phyloP scores from a whole-genome alignment of 371 early-diverging fungal genomes.

The Mucor lusitanicus region DNA sequence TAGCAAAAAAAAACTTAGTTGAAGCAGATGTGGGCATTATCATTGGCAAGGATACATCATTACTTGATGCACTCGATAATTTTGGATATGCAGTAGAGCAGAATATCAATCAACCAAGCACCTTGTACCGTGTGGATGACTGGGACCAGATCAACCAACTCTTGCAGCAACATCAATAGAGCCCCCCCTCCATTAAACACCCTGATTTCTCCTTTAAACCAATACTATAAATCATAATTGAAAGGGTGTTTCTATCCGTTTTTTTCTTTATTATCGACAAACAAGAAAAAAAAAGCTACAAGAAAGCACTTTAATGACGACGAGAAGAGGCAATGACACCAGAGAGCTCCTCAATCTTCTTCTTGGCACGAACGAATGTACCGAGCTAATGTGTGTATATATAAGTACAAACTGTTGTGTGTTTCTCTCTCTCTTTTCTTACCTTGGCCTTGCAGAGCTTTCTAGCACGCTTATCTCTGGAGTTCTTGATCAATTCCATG shows the following conservation, averaged over 20 bases:
- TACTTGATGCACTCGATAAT: constrained; percentile 21
- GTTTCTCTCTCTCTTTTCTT: constrained; percentile 23
- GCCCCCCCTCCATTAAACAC: background rate
- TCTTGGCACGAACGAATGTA: constrained; percentile 96
- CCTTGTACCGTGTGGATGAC: constrained; percentile 17
- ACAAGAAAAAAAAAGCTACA: background rate
- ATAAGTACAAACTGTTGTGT: too few species aligned
- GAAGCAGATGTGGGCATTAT: constrained; percentile 54
- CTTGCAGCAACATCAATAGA: background rate
- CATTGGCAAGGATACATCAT: constrained; percentile 46
- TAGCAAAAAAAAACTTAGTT: too few species aligned
- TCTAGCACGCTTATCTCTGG: constrained; percentile 99
- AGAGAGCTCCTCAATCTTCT: constrained; percentile 97
- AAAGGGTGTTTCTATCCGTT: background rate
- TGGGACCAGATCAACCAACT: constrained; percentile 22
- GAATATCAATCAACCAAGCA: background rate
- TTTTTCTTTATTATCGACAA: background rate
- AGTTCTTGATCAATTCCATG: constrained; percentile 99
- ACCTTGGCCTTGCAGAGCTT: constrained; percentile 98
- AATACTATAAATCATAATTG: background rate
- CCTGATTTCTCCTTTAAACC: background rate
- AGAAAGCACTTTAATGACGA: constrained; percentile 54
- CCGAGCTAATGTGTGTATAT: constrained; percentile 78
- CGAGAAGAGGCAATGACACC: constrained; percentile 95
- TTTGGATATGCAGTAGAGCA: constrained; percentile 14